Percentiles rank a stretch among this genome's conserved stretches.
Conservation (phyloP, 1,284 basidiomycete species). For the Psilocybe mexicana region DNA sequence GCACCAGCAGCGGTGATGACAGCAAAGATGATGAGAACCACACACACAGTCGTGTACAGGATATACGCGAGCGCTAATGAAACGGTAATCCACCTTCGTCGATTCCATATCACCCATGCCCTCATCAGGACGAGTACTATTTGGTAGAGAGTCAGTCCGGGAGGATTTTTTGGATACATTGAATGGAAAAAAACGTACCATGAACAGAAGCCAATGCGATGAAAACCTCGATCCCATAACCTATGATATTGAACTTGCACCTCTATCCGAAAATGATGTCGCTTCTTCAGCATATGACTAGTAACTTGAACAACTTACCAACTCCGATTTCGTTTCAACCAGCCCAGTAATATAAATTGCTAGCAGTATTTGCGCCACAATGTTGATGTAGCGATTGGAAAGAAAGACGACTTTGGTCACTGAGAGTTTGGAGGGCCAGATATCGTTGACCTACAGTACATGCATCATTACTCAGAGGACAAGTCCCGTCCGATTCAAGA, state of each 20-base stretch:
- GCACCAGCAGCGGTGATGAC: neutral
- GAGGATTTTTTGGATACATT: neutral
- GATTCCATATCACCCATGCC: constrained; percentile 16
- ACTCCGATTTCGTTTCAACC: neutral
- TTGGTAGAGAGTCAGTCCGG: neutral
- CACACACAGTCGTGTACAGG: constrained; percentile 11
- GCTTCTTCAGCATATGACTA: too few relatives aligned
- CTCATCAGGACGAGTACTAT: constrained; percentile 17
- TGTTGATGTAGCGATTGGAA: constrained; percentile 21
- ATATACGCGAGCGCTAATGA: constrained; percentile 7
- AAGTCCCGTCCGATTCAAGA: neutral
- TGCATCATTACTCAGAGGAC: neutral
- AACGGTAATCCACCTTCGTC: constrained; percentile 9
- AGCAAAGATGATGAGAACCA: constrained; percentile 13
- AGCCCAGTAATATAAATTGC: constrained; percentile 13
- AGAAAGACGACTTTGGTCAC: constrained; percentile 21
- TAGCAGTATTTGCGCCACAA: constrained; percentile 13
- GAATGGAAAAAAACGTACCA: constrained; percentile 1
- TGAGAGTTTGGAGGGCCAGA: constrained; percentile 23
- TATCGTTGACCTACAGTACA: constrained; percentile 13
- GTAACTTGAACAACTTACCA: neutral
- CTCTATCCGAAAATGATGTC: neutral
- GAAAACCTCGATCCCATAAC: constrained; percentile 16
- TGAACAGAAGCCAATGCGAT: constrained; percentile 17
- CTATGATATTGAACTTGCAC: constrained; percentile 12